A percentile compares a stretch with the other conserved stretches of the same genome.
These are phyloP conservation scores for Thozetella sp. DNA, from an alignment of 495 filamentous ascomycete genomes.

Conservation along the genomic window DNA sequence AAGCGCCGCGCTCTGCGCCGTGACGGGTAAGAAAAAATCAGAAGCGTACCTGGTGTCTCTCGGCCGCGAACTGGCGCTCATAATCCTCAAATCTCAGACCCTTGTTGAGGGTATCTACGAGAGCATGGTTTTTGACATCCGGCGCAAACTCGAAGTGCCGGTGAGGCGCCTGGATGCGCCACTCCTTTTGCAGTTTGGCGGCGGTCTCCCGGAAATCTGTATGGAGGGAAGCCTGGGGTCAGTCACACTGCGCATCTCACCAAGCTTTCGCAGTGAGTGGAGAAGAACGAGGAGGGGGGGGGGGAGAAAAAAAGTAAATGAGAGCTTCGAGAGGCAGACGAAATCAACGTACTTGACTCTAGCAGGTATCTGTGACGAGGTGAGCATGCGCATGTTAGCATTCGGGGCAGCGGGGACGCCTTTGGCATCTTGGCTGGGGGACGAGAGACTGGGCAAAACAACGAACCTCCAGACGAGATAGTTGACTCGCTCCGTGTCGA, in stretches of 20 bases:
- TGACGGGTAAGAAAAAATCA: slow-evolving; percentile 8
- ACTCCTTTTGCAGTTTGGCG: slow-evolving; percentile 79
- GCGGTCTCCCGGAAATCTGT: slow-evolving; percentile 73
- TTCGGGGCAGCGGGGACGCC: neutral
- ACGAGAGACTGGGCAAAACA: slow-evolving; percentile 27
- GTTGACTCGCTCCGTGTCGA: slow-evolving; percentile 94
- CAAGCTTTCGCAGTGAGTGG: slow-evolving; percentile 4
- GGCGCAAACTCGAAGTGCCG: slow-evolving; percentile 71
- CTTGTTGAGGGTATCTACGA: slow-evolving; percentile 76
- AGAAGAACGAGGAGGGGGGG: slow-evolving; percentile 6
- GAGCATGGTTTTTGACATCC: slow-evolving; percentile 73
- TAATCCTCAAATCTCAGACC: slow-evolving; percentile 69
- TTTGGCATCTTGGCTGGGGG: slow-evolving; percentile 24
- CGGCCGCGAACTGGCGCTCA: slow-evolving; percentile 62
- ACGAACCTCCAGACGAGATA: slow-evolving; percentile 98
- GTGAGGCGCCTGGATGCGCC: slow-evolving; percentile 72
- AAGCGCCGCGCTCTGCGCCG: slow-evolving; percentile 7
- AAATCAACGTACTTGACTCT: slow-evolving; percentile 78
- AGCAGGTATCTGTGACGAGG: slow-evolving; percentile 71
- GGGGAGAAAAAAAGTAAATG: slow-evolving; percentile 12
- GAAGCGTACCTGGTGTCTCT: slow-evolving; percentile 22
- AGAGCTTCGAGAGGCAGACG: slow-evolving; percentile 2
- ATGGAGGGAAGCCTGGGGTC: slow-evolving; percentile 20
- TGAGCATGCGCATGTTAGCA: slow-evolving; percentile 10
- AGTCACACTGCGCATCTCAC: slow-evolving; percentile 23